These are phyloP conservation scores for Torulaspora delbrueckii DNA, from an alignment of 805 yeast genomes.

Conservation along the genomic window DNA sequence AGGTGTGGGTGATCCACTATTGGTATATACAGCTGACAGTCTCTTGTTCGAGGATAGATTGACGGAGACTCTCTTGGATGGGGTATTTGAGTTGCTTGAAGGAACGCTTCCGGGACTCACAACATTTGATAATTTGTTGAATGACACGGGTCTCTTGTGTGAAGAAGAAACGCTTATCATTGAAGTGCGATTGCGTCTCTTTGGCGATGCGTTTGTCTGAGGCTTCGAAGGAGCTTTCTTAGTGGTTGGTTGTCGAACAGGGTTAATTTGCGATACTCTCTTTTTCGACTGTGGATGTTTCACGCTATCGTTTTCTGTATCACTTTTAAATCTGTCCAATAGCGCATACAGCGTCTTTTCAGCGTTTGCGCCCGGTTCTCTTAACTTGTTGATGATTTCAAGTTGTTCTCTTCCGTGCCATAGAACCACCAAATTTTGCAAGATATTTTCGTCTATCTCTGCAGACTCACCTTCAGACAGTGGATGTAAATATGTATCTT, in stretches of 20 bases:
- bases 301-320: slow-evolving; percentile 35
- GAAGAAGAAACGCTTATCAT: slow-evolving; percentile 46
- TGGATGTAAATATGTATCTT: slow-evolving; percentile 38
- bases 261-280: slow-evolving; percentile 32
- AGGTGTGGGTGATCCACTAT: slow-evolving; percentile 32
- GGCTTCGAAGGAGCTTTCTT: slow-evolving; percentile 7
- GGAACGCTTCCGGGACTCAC: slow-evolving; percentile 23
- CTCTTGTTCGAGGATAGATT: slow-evolving; percentile 29
- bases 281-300: slow-evolving; percentile 38
- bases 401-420: slow-evolving; percentile 72
- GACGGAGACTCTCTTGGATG: slow-evolving; percentile 28
- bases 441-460: slow-evolving; percentile 63
- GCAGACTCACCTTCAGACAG: slow-evolving; percentile 36
- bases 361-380: slow-evolving; percentile 54
- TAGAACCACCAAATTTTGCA: slow-evolving; percentile 68
- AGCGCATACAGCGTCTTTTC: slow-evolving; percentile 80
- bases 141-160: slow-evolving; percentile 46
- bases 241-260: slow-evolving; percentile 8
- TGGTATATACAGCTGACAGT: slow-evolving; percentile 17
- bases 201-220: slow-evolving; percentile 23
- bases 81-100: slow-evolving; percentile 15
- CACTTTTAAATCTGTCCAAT: slow-evolving; percentile 66
- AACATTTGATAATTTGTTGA: slow-evolving; percentile 34
- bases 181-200: slow-evolving; percentile 39
- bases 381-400: slow-evolving; percentile 48